Conservation (phyloP, 2,329 filamentous ascomycete species). For the Aotearoamyces nothofagi region DNA sequence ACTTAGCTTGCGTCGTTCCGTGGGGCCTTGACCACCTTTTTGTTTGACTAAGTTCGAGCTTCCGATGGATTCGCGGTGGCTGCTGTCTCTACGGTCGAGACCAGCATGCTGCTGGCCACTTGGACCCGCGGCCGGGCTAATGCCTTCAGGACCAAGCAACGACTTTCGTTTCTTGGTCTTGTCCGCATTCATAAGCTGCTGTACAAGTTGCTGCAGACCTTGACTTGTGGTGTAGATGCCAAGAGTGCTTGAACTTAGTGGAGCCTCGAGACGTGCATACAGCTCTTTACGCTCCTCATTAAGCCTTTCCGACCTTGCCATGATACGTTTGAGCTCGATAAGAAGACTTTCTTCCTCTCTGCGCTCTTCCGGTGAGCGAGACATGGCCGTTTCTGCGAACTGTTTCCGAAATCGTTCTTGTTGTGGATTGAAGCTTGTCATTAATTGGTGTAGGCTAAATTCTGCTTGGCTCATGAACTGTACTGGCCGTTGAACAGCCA, state of each 20-base stretch:
- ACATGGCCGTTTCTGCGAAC: constrained; percentile 66
- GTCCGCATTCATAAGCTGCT: constrained; percentile 69
- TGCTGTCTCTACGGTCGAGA: constrained; percentile 22
- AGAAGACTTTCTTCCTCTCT: constrained; percentile 84
- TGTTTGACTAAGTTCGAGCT: constrained; percentile 22
- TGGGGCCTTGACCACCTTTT: constrained; percentile 20
- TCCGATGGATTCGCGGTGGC: constrained; percentile 18
- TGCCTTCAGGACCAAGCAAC: constrained; percentile 44
- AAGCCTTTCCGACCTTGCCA: constrained; percentile 71
- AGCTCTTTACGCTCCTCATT: constrained; percentile 80
- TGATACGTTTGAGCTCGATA: constrained; percentile 81
- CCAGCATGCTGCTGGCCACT: constrained; percentile 19
- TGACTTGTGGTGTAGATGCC: constrained; percentile 66
- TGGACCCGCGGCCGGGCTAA: constrained; percentile 25
- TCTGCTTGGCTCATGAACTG: constrained; percentile 81
- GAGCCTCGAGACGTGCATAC: constrained; percentile 75
- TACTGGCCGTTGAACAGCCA: constrained; percentile 64
- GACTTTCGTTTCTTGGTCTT: constrained; percentile 81
- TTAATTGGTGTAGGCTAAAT: constrained; percentile 68
- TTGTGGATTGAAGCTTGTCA: constrained; percentile 71
- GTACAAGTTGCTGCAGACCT: constrained; percentile 65
- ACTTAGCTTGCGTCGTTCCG: constrained; percentile 54
- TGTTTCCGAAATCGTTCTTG: constrained; percentile 72
- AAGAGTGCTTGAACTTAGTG: constrained; percentile 52
- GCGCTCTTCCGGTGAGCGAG: constrained; percentile 72